Base-by-base conservation (phyloP, 768 basidiomycete genomes). In the Mycena sanguinolenta region DNA sequence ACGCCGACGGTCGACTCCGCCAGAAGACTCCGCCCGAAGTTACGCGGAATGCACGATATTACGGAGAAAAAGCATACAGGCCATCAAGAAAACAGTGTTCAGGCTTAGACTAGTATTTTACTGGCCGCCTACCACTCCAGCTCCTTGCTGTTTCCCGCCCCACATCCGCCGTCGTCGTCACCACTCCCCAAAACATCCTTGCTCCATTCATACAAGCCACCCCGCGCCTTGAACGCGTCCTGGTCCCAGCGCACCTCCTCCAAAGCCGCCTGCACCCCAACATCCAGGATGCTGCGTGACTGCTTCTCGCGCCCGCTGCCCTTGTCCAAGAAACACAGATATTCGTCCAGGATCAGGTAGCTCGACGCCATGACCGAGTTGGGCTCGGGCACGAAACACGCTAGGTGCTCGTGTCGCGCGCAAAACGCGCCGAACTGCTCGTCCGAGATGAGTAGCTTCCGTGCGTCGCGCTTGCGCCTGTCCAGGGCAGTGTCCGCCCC, bases 291-390 rank as follows among this genome's bases (percentile, higher is more conserved):
- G 21, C 36, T 36, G 23, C 55, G 55, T 23, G 55, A 58, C 34
- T 58, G 36, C 55, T 58, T 38, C 23, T 58, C 55, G 23, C 36
- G 36, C 55, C 36, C 36, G 36, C 23, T 36, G 36, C 55, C 55
- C n/a, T 58, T 58, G 23, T 58, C 55, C 55, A 58, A 13, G 23
- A 58, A 58, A n/a, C 55, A 58, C 23, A 58, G 36, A 32, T 58
- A 58, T 23, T 58, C 36, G 2, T 58, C 55, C 13, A 38, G 23
- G 34, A 58, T 58, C 36, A 58, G 36, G n/a, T 58, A 58, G n/a
- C 55, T 58, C 13, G 55, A 58, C 36, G 55, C 55, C 55, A 58
- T 58, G 34, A 58, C 34, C 17, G 55, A 58, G 55, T 58, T 58
- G 34, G 55, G 55, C 55, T 38, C 55, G 10, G 55, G 55, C 36